Conservation (phyloP, 2,329 filamentous ascomycete genomes). For the Raffaelea albimanens region DNA sequence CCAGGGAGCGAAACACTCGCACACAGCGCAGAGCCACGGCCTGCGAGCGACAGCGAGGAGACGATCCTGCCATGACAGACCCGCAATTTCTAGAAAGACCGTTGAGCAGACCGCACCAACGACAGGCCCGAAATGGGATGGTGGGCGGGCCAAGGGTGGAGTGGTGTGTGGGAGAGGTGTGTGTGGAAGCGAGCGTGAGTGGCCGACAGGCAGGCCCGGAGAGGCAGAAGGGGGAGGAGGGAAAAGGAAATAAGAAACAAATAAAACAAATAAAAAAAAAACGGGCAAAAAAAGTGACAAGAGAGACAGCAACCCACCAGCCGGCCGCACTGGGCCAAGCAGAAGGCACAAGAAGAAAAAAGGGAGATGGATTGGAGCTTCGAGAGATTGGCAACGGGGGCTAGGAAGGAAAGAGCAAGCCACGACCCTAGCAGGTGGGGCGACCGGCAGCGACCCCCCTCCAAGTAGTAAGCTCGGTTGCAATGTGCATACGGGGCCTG, state of each 20-base stretch:
- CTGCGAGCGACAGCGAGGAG: too few species aligned
- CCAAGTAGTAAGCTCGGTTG: conserved; percentile 15
- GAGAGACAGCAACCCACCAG: not conserved
- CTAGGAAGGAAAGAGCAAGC: conserved; percentile 12
- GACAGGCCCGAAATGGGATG: conserved; percentile 27
- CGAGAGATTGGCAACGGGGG: conserved; percentile 13
- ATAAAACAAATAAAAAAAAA: not conserved
- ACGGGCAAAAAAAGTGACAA: not conserved
- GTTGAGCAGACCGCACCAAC: conserved; percentile 34
- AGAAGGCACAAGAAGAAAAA: conserved; percentile 4
- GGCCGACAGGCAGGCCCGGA: not conserved
- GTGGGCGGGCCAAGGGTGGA: conserved; percentile 22
- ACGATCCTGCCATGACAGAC: conserved; percentile 33
- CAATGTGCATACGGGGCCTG: conserved; percentile 8
- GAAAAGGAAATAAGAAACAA: not conserved
- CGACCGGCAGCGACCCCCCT: conserved; percentile 11
- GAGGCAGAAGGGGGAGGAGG: not conserved
- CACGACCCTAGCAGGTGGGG: conserved; percentile 10
- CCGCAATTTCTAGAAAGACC: conserved; percentile 36
- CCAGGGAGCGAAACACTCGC: too few species aligned
- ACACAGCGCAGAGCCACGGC: too few species aligned
- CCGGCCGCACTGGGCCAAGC: not conserved
- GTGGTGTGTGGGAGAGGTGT: conserved; percentile 3
- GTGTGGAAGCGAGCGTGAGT: not conserved
- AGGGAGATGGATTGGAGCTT: not conserved